Percentiles rank a stretch among this genome's conserved stretches.
phyloP scores from a whole-genome alignment of 2,329 filamentous ascomycete genomes.

The Trichoderma simmonsii region DNA sequence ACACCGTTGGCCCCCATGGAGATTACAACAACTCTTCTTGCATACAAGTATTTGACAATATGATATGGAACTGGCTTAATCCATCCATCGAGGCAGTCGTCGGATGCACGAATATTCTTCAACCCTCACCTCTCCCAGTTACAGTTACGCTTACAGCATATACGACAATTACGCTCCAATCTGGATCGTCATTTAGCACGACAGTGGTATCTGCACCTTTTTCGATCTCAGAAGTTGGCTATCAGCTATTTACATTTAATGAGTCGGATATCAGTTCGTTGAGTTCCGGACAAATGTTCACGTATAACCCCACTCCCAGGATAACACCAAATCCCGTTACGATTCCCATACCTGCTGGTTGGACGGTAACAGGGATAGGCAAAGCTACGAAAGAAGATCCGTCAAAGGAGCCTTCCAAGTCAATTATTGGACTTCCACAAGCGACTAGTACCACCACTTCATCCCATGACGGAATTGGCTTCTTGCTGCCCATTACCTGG shows the following conservation, averaged over 20 bases:
- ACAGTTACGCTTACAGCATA: constrained; percentile 7
- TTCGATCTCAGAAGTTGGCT: constrained; percentile 6
- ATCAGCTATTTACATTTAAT: constrained; percentile 1
- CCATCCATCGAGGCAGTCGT: not conserved
- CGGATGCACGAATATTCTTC: constrained; percentile 5
- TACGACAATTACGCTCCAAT: constrained; percentile 6
- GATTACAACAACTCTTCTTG: not conserved
- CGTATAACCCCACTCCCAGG: constrained; percentile 2
- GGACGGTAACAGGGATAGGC: not conserved
- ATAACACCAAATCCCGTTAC: constrained; percentile 2
- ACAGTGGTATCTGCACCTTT: constrained; percentile 1
- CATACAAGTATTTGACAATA: constrained; percentile 5
- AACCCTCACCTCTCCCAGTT: not conserved
- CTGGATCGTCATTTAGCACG: not conserved
- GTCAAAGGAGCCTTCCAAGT: not conserved
- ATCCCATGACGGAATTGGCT: not conserved
- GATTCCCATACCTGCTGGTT: not conserved
- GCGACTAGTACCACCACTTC: not conserved
- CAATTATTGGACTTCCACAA: not conserved
- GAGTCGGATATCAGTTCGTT: not conserved
- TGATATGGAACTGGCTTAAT: constrained; percentile 14
- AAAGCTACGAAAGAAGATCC: not conserved
- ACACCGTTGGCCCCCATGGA: not conserved
- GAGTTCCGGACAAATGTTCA: not conserved
- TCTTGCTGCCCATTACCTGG: constrained; percentile 11